Conservation (phyloP, 176 grass and related monocot species). For the Rhynchospora pubera region DNA sequence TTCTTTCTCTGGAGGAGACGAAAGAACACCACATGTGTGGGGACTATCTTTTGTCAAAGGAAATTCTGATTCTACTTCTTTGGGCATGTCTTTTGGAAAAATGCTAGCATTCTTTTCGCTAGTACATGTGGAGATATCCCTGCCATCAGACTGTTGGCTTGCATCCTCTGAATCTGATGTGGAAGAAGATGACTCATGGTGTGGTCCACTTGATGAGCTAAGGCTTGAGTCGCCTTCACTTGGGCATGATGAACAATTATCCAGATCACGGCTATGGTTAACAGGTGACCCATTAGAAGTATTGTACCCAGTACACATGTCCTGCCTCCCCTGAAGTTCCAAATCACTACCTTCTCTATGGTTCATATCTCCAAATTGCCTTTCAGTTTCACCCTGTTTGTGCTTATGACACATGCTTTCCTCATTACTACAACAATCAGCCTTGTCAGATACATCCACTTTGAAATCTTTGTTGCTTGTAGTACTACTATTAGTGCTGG, state of each 20-base stretch:
- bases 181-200: slow-evolving; percentile 61
- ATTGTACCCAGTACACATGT: neutral
- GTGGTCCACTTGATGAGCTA: slow-evolving; percentile 51
- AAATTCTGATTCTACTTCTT: slow-evolving; percentile 14
- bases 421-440: slow-evolving; percentile 20
- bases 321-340: neutral
- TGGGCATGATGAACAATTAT: slow-evolving; percentile 60
- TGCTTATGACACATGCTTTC: neutral
- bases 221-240: slow-evolving; percentile 75
- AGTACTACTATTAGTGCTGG: slow-evolving; percentile 22
- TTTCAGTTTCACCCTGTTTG: neutral
- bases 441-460: slow-evolving; percentile 20
- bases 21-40: neutral
- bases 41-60: neutral
- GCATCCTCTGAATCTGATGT: slow-evolving; percentile 80
- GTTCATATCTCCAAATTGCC: neutral
- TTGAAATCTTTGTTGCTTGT: slow-evolving; percentile 16
- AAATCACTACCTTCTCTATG: neutral
- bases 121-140: slow-evolving; percentile 15
- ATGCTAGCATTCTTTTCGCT: slow-evolving; percentile 13
- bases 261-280: slow-evolving; percentile 32
- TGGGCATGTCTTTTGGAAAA: slow-evolving; percentile 9
- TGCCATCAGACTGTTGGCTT: slow-evolving; percentile 34
- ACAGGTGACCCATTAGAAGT: neutral
- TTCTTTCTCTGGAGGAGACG: slow-evolving; percentile 8